Percentiles rank a stretch among this genome's conserved stretches.
These are phyloP conservation scores for Thalassiosira hispida DNA, from an alignment of 352 stramenopile genomes.

Conservation along the genomic window DNA sequence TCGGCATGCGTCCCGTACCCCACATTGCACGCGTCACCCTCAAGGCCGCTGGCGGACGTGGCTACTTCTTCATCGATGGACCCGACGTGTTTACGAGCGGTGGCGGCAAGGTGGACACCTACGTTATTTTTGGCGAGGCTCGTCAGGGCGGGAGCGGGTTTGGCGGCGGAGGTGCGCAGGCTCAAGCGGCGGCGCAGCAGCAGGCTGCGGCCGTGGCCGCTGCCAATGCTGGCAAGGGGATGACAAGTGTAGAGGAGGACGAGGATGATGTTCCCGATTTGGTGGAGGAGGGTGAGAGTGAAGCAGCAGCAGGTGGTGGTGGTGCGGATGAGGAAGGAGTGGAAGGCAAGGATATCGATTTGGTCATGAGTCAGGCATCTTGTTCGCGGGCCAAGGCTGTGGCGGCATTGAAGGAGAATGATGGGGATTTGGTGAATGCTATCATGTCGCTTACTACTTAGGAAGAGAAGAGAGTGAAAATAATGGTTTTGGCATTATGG, in stretches of 20 bases:
- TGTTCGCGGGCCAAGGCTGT: constrained; percentile 94
- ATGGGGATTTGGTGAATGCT: constrained; percentile 98
- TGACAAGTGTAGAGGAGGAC: constrained; percentile 27
- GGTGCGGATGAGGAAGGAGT: constrained; percentile 92
- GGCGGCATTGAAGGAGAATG: constrained; percentile 95
- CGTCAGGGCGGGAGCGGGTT: constrained; percentile 94
- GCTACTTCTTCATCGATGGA: constrained; percentile 95
- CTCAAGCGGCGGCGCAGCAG: constrained; percentile 86
- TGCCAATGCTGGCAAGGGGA: constrained; percentile 84
- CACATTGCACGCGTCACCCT: constrained; percentile 96
- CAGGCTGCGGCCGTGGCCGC: constrained; percentile 71
- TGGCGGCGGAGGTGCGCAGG: constrained; percentile 57
- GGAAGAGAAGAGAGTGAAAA: constrained; percentile 51
- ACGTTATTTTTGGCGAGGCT: constrained; percentile 97
- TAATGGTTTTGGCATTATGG: too few relatives aligned
- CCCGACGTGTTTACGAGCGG: constrained; percentile 93
- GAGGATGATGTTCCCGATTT: constrained; percentile 17
- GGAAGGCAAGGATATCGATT: constrained; percentile 98
- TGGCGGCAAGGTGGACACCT: constrained; percentile 86
- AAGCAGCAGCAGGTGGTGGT: constrained; percentile 81
- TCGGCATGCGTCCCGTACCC: constrained; percentile 95
- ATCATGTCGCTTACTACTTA: constrained; percentile 99
- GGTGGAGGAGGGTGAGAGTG: constrained; percentile 39
- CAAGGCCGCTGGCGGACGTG: constrained; percentile 92
- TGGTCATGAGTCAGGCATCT: constrained; percentile 94